Base-by-base conservation (phyloP, 495 filamentous ascomycete species). In the Aspergillus affinis region DNA sequence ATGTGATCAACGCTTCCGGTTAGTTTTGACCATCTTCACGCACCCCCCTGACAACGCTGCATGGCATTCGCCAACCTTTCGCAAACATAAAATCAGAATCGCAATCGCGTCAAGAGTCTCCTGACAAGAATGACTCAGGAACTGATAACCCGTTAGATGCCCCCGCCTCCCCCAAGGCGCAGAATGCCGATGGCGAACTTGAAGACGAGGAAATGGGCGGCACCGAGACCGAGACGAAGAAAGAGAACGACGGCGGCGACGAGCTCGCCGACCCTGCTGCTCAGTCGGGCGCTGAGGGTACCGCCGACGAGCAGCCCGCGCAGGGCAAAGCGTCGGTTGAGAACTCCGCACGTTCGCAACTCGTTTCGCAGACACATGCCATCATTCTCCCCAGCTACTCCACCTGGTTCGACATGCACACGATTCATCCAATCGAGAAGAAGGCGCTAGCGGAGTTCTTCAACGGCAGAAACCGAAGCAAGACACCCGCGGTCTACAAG, bases 331-430 rank as follows among this genome's bases (percentile, higher is more conserved):
- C 90, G n/a, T 86, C 85, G 6, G 75, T 93, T 57, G 93, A 96
- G 76, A 82, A 87, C 45, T 86, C 90, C 6, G 94, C 94, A 48
- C 89, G 93, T 46, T 86, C 91, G 63, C 94, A 97, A 69, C 86
- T 98, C 26, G 88, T 95, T 55, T 86, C 89, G 19, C 94, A 98
- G 74, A 94, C 91, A 56, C 92, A 97, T 70, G 83, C 91, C 48
- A 97, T 98, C 64, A 92, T 98, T 58, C 85, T 98, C 5, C 94
- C 94, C 17, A 96, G 91, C 68, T 98, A 98, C 69, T 93, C 91
- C 62, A 89, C 88, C 26, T 98, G 94, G 94, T 98, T 98, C 70
- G 95, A 98, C 73, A 97, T 97, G 93, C 90, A 93, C 72, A 81
- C 83, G 23, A 87, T 98, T 64, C 87, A 96, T 71, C 81, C 82